These are phyloP conservation scores for Triticum timopheevii DNA, from an alignment of 176 grass and related monocot species.

Conservation along the genomic window DNA sequence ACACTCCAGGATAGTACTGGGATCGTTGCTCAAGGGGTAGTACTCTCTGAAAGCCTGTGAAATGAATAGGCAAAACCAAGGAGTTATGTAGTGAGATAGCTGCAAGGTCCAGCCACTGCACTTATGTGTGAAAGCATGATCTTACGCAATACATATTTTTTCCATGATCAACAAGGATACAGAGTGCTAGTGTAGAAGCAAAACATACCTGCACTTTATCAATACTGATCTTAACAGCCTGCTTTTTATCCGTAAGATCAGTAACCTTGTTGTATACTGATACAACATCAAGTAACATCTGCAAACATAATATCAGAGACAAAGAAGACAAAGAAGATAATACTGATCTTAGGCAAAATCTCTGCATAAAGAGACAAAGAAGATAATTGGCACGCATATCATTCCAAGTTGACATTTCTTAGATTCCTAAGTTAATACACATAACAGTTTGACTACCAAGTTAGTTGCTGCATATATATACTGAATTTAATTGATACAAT, in stretches of 20 bases:
- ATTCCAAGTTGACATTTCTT: constrained; percentile 6
- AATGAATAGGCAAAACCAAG: neutral
- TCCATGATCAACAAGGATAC: constrained; percentile 16
- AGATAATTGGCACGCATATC: constrained; percentile 7
- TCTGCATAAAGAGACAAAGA: constrained; percentile 15
- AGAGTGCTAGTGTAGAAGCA: constrained; percentile 8
- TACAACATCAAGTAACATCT: constrained; percentile 84
- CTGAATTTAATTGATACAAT: constrained; percentile 2
- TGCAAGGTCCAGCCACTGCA: constrained; percentile 11
- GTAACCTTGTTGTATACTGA: constrained; percentile 78
- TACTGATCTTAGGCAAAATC: constrained; percentile 1
- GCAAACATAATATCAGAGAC: constrained; percentile 3
- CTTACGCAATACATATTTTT: neutral
- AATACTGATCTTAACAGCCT: constrained; percentile 70
- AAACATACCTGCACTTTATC: constrained; percentile 66
- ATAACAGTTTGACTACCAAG: neutral
- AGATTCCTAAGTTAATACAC: neutral
- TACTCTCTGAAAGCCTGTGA: constrained; percentile 71
- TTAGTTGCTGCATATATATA: neutral
- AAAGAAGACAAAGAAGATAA: too few relatives aligned
- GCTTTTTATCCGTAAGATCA: constrained; percentile 67
- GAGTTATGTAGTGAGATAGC: neutral
- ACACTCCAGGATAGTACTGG: constrained; percentile 38
- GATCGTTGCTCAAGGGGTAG: constrained; percentile 39
- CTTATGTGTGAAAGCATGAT: neutral